phyloP scores from a whole-genome alignment of 2,329 filamentous ascomycete species.

The Pseudogymnoascus sp. region DNA sequence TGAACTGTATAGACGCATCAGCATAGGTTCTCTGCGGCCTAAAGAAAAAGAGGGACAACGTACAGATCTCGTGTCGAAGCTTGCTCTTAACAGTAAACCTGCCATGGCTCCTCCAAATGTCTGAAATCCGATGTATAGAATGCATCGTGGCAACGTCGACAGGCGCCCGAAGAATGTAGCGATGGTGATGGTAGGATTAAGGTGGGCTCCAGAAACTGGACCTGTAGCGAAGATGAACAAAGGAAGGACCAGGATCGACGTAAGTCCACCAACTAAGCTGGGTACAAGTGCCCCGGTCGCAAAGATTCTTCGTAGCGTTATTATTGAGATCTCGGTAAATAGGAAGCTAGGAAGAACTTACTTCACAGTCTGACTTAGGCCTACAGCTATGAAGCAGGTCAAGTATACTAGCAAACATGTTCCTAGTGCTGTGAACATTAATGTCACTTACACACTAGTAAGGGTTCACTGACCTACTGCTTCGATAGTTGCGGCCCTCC shows the following conservation, averaged over 20 bases:
- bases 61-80: not conserved
- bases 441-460: not conserved
- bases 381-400: not conserved
- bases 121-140: not conserved
- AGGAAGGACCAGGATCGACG: not conserved
- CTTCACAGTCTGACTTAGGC: not conserved
- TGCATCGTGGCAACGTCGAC: not conserved
- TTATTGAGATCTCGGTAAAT: not conserved
- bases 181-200: not conserved
- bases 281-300: not conserved
- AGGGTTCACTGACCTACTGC: not conserved
- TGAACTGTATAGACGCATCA: not conserved
- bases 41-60: not conserved
- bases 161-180: not conserved
- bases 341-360: not conserved
- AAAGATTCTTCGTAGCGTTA: not conserved
- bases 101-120: not conserved
- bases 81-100: not conserved
- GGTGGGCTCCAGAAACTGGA: not conserved
- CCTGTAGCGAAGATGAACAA: not conserved
- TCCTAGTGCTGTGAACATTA: not conserved
- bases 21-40: not conserved
- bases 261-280: not conserved
- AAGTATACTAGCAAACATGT: not conserved
- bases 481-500: not conserved